Evolutionary conservation across 2,329 filamentous ascomycete genomes (phyloP).

Genomic region (Macrophomina tecta): DNA sequence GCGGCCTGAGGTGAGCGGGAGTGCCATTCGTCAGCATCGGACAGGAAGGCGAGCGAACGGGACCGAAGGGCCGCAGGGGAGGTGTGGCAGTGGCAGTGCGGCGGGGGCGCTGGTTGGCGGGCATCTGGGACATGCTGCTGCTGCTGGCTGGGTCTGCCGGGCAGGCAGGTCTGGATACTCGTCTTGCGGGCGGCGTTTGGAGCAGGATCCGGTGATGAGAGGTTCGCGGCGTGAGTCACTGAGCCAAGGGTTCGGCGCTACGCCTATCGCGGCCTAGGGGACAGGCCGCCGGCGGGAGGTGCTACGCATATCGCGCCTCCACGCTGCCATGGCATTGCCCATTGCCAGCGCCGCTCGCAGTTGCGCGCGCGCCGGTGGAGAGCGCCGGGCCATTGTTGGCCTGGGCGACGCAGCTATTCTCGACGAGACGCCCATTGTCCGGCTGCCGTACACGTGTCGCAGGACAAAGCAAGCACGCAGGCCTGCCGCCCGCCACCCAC

Average conservation of each 20-base stretch:
- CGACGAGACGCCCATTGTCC: slow-evolving; percentile 26
- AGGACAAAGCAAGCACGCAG: slow-evolving; percentile 15
- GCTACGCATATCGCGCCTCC: slow-evolving; percentile 23
- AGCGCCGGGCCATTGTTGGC: slow-evolving; percentile 16
- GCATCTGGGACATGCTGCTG: slow-evolving; percentile 18
- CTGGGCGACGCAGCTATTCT: slow-evolving; percentile 14
- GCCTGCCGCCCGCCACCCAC: slow-evolving; percentile 8
- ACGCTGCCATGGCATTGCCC: neutral
- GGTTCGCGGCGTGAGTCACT: slow-evolving; percentile 18
- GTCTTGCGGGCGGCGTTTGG: slow-evolving; percentile 22
- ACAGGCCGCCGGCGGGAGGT: slow-evolving; percentile 1
- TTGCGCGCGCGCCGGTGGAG: slow-evolving; percentile 5
- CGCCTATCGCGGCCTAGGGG: slow-evolving; percentile 18
- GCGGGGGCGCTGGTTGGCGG: slow-evolving; percentile 22
- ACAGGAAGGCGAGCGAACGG: slow-evolving; percentile 24
- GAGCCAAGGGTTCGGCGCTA: slow-evolving; percentile 22
- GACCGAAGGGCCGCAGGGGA: slow-evolving; percentile 14
- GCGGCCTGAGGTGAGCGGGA: slow-evolving; percentile 27
- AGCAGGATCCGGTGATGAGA: slow-evolving; percentile 20
- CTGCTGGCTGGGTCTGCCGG: slow-evolving; percentile 7
- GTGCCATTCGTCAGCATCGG: slow-evolving; percentile 20
- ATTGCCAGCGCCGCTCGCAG: neutral
- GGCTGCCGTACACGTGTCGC: slow-evolving; percentile 23
- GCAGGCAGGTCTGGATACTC: slow-evolving; percentile 15
- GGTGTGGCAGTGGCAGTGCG: slow-evolving; percentile 23